phyloP scores from a whole-genome alignment of 805 yeast genomes.

The Maudiozyma pseudohumilis region DNA sequence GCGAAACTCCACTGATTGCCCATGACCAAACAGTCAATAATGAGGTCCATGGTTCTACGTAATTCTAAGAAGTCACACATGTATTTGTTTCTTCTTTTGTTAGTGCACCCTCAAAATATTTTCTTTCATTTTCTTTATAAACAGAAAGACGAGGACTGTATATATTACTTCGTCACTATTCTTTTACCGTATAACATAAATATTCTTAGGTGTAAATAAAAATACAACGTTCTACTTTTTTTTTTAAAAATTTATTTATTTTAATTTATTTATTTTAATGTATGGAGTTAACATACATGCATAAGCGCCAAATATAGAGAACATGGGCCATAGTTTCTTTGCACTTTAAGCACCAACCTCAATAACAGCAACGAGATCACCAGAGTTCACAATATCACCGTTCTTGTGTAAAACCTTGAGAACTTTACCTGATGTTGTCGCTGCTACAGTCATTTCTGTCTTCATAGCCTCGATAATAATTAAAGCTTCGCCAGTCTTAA shows the following conservation, averaged over 20 bases:
- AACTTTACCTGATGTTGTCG: slow-evolving; percentile 65
- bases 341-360: slow-evolving; percentile 2
- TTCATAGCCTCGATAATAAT: slow-evolving; percentile 96
- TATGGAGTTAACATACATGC: not conserved
- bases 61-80: not conserved
- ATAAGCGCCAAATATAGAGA: not conserved
- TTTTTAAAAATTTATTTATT: not conserved
- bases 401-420: slow-evolving; percentile 63
- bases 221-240: no score
- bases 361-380: slow-evolving; percentile 79
- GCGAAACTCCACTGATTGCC: slow-evolving; percentile 16
- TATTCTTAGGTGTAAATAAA: not conserved
- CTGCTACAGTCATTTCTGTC: slow-evolving; percentile 85
- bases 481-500: slow-evolving; percentile 65
- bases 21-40: not conserved
- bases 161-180: no score
- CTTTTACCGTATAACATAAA: not conserved
- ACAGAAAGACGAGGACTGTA: no score
- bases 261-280: not conserved
- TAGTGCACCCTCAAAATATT: no score
- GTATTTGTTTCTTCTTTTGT: no score
- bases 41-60: not conserved
- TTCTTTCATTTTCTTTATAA: no score
- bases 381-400: slow-evolving; percentile 96
- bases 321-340: not conserved